Evolutionary conservation across 805 yeast genomes (phyloP), one percentile per base, ranked within the genome.

Genomic region (Yarrowia hollandica): DNA sequence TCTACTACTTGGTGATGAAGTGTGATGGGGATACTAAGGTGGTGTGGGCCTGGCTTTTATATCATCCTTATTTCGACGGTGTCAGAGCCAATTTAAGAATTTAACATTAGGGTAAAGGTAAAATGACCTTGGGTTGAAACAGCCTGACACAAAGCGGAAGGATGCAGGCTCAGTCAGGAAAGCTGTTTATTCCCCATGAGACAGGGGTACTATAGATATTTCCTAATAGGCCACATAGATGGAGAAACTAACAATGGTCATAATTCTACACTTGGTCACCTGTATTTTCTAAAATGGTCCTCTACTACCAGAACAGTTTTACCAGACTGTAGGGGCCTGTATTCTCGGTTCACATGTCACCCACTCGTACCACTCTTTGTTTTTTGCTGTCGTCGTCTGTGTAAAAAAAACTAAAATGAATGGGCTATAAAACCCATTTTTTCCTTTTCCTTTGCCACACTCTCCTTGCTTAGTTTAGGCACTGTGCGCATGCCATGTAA

Each of bases 401-500:
- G 11, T 4, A 10, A 26, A 3, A 26, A 26, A 26, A 26, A 26
- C 11, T 26, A 26, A 26, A 26, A 26, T 26, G 30, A 26, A 26
- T 12, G 30, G 30, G 11, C n/a, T 10, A 26, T 10, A 26, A 26
- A 26, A 26, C 30, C 30, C 30, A 26, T 10, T 19, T 28, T 25
- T 28, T 8, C 25, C 7, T 12, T 28, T 28, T 10, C 14, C 34
- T 14, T 26, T 18, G 34, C 25, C 50, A 42, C 34, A n/a, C 25
- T 19, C 50, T 42, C 52, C 52, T 44, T 44, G 52, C 52, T 44
- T 44, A 19, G 48, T 26, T 22, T 26, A 41, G 16, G 48, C 15
- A 16, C 11, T n/a, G n/a, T n/a, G n/a, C n/a, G n/a, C n/a, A n/a
- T n/a, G n/a, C n/a, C n/a, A n/a, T n/a, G n/a, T n/a, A n/a, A n/a